Base-by-base conservation (phyloP, 345 rosid genomes). In the Citrus unshiu region DNA sequence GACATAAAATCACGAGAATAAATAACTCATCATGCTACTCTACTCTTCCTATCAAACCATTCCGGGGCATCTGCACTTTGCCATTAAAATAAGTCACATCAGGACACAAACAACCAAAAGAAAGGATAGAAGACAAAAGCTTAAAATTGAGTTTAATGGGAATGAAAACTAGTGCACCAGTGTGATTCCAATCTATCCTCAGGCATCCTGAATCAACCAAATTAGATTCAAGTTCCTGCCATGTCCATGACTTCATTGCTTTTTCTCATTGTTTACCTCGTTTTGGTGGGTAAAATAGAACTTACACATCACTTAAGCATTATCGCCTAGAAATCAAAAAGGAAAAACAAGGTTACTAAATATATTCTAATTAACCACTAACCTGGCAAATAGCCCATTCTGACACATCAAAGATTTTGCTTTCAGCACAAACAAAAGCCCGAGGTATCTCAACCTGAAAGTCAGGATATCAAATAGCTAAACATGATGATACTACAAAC, bases 371-470 rank as follows among this genome's bases (percentile, higher is more conserved):
- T 13, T 25, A 73, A 70, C 37, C 66, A 77, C 96, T 51, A 16
- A 94, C 99, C 98, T 97, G 99, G 84, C 99, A 97, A 78, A 92
- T 94, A 69, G 98, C 98, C 99, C 98, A 97, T 80, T 96, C 99
- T 74, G 99, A 96, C 57, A 92, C 99, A 81, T 96, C 99, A 91
- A 94, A 96, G 84, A 94, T 87, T 85, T 94, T 96, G 92, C 98
- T 93, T 85, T 96, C 99, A 4, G 98, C 99, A 74, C 99, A 96
- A 74, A 96, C 99, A 92, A 94, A 96, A 71, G 98, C 99, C 19
- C 95, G 93, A 0, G 99, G 99, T 78, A 96, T 94, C 85, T 96
- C 99, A 85, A 91, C 88, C 99, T 96, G 51, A 35, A 78, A 63
- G 32, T 72, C 71, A 81, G n/a, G 29, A 74, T 80, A 79, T 12